Base-by-base conservation (phyloP, 192 early-diverging fungal genomes). In the Pilaira anomala region DNA sequence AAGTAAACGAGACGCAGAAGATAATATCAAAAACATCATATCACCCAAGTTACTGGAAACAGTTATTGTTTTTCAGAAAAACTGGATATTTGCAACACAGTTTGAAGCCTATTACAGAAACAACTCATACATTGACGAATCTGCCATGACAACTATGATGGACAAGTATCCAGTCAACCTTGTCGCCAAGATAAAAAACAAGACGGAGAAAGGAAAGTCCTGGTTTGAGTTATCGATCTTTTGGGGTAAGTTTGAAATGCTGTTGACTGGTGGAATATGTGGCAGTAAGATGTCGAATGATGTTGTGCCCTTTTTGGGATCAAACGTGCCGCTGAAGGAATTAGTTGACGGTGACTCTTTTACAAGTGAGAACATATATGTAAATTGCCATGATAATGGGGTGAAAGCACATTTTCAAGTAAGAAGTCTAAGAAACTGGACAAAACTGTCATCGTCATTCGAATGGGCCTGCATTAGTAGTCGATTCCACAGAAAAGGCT, bases 91-190 rank as follows among this genome's bases (percentile, higher is more conserved):
- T 19, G 46, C 6, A 16, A 48, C n/a, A 48, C 46, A 48, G 6
- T 48, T 48, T 19, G 46, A 18, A 48, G 18, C 6, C 16, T 48
- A 48, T 48, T 48, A 48, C 46, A n/a, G 46, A 48, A 48, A 48
- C 46, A 19, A 18, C 18, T 1, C 46, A 48, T 3, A 6, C 18
- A 48, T 48, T 19, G 46, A 48, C 18, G 46, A 48, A 48, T 48
- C 13, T 16, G 46, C n/a, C 12, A 18, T 19, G 2, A 19, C 46
- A 18, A 48, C 46, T 1, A 48, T 19, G 18, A 48, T 18, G 46
- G 46, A 48, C n/a, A 48, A 19, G 18, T 48, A 48, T 48, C 46
- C 46, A 48, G 6, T 1, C 2, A 48, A 18, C 6, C 1, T 18
- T 18, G 12, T 48, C 1, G 46, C n/a, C 1, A 48, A 48, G 18